These are phyloP conservation scores for Ustulina deusta DNA, from an alignment of 2,329 filamentous ascomycete genomes.

Conservation along the genomic window DNA sequence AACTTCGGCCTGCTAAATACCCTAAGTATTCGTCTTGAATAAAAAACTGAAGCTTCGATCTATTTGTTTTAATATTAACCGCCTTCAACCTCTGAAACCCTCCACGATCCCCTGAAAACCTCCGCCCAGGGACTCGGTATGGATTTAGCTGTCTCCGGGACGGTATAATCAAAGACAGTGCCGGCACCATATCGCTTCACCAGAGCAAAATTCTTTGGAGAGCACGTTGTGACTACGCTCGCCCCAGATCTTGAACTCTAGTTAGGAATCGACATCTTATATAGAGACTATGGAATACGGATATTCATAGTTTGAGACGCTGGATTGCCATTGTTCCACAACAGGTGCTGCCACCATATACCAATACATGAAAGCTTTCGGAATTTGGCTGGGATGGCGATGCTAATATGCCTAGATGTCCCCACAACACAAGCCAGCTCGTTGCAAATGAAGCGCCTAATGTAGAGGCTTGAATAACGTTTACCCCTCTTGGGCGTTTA, in stretches of 20 bases:
- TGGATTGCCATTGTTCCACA: not conserved
- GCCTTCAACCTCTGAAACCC: too few species aligned
- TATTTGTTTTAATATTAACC: too few species aligned
- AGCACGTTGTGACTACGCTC: not conserved
- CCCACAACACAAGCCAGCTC: not conserved
- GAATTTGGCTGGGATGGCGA: not conserved
- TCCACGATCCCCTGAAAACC: too few species aligned
- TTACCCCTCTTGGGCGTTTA: not conserved
- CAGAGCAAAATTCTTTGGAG: not conserved
- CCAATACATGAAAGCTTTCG: not conserved
- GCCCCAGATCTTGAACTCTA: not conserved
- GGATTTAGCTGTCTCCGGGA: not conserved
- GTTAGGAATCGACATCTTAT: not conserved
- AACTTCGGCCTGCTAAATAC: too few species aligned
- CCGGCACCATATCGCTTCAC: not conserved
- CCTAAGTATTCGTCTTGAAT: too few species aligned
- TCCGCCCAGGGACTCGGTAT: too few species aligned
- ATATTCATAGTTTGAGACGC: not conserved
- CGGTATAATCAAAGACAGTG: not conserved
- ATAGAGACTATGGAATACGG: not conserved
- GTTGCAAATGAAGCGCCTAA: not conserved
- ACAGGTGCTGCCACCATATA: not conserved
- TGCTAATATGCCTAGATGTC: not conserved
- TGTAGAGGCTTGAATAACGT: not conserved
- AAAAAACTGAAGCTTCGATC: too few species aligned